phyloP scores from a whole-genome alignment of 192 early-diverging fungal species.

The Podochytrium sp. region DNA sequence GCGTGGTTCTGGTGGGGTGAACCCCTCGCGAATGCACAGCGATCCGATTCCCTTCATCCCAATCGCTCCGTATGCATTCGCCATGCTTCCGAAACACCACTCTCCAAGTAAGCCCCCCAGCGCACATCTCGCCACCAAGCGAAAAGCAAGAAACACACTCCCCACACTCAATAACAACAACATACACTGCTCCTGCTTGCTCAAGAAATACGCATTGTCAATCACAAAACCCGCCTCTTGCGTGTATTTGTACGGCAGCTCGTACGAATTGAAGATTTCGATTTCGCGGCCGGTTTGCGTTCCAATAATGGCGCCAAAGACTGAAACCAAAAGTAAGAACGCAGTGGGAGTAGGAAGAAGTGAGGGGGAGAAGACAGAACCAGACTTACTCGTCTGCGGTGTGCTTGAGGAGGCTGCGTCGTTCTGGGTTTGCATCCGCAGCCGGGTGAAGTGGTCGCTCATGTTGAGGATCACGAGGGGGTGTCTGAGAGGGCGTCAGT shows the following conservation, averaged over 20 bases:
- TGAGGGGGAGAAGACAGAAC: neutral
- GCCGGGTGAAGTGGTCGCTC: slow-evolving; percentile 84
- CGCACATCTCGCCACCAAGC: too few species aligned
- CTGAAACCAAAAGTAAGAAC: slow-evolving; percentile 26
- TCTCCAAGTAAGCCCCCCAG: too few species aligned
- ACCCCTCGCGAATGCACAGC: too few species aligned
- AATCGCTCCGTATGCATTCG: too few species aligned
- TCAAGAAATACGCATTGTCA: slow-evolving; percentile 65
- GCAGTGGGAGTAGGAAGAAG: neutral
- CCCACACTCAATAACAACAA: neutral
- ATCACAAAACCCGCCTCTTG: slow-evolving; percentile 52
- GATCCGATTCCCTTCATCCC: too few species aligned
- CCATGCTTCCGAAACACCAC: too few species aligned
- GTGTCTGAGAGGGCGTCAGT: slow-evolving; percentile 59
- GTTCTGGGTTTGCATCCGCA: slow-evolving; percentile 56
- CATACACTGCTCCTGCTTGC: slow-evolving; percentile 81
- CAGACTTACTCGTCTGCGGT: neutral
- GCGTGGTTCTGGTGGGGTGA: too few species aligned
- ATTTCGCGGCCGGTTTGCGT: slow-evolving; percentile 77
- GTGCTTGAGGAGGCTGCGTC: neutral
- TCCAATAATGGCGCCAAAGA: slow-evolving; percentile 79
- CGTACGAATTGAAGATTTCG: slow-evolving; percentile 86
- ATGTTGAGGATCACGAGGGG: slow-evolving; percentile 87
- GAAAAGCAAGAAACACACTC: slow-evolving; percentile 3
- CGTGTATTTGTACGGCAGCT: slow-evolving; percentile 56